phyloP scores from a whole-genome alignment of 2,329 filamentous ascomycete genomes.

The Tolypocladium tundrense region DNA sequence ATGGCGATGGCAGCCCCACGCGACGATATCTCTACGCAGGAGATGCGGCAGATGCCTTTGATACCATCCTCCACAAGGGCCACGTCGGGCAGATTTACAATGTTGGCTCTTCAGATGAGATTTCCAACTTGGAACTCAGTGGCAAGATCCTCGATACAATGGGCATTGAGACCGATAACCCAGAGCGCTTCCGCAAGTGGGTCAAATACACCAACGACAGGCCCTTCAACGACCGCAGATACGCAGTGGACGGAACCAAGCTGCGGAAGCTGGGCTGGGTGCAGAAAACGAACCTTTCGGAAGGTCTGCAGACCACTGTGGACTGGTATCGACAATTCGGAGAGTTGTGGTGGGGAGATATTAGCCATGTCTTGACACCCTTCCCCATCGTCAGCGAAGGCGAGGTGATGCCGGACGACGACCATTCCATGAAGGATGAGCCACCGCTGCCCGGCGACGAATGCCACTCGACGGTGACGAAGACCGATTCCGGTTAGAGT shows the following conservation, averaged over 20 bases:
- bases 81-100: constrained; percentile 70
- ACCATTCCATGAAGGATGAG: constrained; percentile 22
- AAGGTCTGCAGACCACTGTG: constrained; percentile 54
- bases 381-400: constrained; percentile 51
- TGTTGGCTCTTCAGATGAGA: constrained; percentile 66
- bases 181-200: constrained; percentile 49
- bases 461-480: not conserved
- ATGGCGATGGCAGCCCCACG: constrained; percentile 66
- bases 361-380: constrained; percentile 56
- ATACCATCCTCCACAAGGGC: constrained; percentile 74
- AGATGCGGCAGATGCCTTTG: constrained; percentile 72
- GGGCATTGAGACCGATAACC: constrained; percentile 38
- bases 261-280: constrained; percentile 58
- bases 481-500: not conserved
- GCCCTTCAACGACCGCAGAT: constrained; percentile 67
- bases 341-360: constrained; percentile 63
- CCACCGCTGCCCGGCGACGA: constrained; percentile 16
- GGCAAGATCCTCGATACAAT: constrained; percentile 53
- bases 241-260: constrained; percentile 62
- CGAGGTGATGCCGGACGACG: constrained; percentile 42
- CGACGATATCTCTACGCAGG: constrained; percentile 69
- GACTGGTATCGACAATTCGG: constrained; percentile 61
- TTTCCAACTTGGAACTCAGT: constrained; percentile 64
- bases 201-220: constrained; percentile 68
- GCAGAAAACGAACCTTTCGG: constrained; percentile 53